These are phyloP conservation scores for Scheffersomyces parashehatae DNA, from an alignment of 1,139 yeast species.

Conservation along the genomic window DNA sequence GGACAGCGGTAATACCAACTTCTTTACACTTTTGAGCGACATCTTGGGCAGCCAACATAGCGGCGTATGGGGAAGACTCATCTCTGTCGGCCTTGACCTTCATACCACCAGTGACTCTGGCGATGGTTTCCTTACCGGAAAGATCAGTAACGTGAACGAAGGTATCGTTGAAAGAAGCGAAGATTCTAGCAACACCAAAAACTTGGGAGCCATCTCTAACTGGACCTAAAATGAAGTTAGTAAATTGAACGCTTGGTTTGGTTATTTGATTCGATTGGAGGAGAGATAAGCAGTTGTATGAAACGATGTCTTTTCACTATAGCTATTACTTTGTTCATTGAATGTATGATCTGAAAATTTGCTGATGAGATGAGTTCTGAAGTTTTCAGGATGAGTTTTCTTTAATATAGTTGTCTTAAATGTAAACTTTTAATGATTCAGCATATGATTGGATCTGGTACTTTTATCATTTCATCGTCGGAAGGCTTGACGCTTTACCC, in stretches of 20 bases:
- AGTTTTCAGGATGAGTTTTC: no score
- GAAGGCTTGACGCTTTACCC: no score
- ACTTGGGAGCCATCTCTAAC: slow-evolving; percentile 97
- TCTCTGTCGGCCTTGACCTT: slow-evolving; percentile 99
- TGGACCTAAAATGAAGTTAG: slow-evolving; percentile 54
- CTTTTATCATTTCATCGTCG: no score
- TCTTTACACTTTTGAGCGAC: slow-evolving; percentile 99
- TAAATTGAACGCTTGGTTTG: slow-evolving; percentile 6
- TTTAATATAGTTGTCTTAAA: neutral
- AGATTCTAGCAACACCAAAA: slow-evolving; percentile 99
- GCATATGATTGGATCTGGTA: no score
- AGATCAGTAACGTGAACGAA: slow-evolving; percentile 99
- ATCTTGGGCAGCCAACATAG: slow-evolving; percentile 99
- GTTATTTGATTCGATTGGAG: no score
- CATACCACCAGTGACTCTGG: slow-evolving; percentile 99
- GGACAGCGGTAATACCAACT: slow-evolving; percentile 99
- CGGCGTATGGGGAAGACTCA: slow-evolving; percentile 99
- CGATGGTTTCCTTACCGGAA: slow-evolving; percentile 99
- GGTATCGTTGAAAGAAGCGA: slow-evolving; percentile 99
- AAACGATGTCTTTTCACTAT: no score
- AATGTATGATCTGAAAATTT: no score
- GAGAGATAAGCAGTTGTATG: no score
- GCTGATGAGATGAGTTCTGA: no score
- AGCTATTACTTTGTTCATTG: no score
- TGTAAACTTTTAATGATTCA: neutral